These are phyloP conservation scores for Phytopythium sindhum DNA, from an alignment of 352 stramenopile species.

Conservation along the genomic window DNA sequence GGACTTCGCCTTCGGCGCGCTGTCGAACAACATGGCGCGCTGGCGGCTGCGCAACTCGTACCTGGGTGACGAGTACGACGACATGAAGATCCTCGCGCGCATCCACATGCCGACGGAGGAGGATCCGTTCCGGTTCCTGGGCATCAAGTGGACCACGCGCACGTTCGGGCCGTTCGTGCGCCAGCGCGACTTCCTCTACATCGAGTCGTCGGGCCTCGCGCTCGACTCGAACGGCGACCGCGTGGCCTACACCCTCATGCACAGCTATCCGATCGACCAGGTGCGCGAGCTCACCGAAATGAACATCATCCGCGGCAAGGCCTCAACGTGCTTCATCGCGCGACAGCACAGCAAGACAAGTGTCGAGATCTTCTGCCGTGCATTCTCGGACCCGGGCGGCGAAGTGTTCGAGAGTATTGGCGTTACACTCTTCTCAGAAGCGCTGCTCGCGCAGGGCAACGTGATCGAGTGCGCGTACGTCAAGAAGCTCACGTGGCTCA, in stretches of 20 bases:
- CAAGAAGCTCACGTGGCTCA: conserved; percentile 68
- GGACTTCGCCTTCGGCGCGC: conserved; percentile 25
- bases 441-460: conserved; percentile 32
- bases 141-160: conserved; percentile 36
- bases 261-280: conserved; percentile 33
- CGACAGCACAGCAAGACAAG: conserved; percentile 20
- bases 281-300: conserved; percentile 29
- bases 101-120: conserved; percentile 21
- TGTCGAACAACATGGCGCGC: conserved; percentile 24
- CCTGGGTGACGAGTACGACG: conserved; percentile 28
- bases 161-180: conserved; percentile 24
- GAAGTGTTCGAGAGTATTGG: conserved; percentile 33
- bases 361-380: conserved; percentile 48
- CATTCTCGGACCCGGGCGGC: conserved; percentile 38
- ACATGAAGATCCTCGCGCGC: conserved; percentile 33
- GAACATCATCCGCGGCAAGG: conserved; percentile 29
- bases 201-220: conserved; percentile 28
- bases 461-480: conserved; percentile 54
- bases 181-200: conserved; percentile 33
- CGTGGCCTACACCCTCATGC: conserved; percentile 24
- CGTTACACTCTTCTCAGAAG: conserved; percentile 31
- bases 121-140: conserved; percentile 39
- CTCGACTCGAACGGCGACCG: conserved; percentile 26
- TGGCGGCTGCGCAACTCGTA: conserved; percentile 38
- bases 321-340: conserved; percentile 43